Percentiles rank a stretch among this genome's conserved stretches.
Evolutionary conservation across 306 rosid genomes (phyloP).

Genomic region (Quercus mongolica): DNA sequence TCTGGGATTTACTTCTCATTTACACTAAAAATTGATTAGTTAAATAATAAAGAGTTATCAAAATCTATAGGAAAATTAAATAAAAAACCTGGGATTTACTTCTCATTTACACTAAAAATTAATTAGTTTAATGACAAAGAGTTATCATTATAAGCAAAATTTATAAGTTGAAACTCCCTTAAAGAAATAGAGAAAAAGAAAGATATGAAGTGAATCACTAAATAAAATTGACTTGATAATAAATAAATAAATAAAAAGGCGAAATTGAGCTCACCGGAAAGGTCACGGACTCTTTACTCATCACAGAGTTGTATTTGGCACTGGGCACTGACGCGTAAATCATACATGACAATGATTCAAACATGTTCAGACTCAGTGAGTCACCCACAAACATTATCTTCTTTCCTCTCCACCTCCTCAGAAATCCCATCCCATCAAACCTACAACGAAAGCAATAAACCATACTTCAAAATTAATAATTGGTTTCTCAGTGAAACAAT

Average conservation of each 20-base stretch:
- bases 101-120: no score
- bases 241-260: not conserved
- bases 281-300: conserved; percentile 35
- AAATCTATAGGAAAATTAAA: not conserved
- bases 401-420: conserved; percentile 75
- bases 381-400: conserved; percentile 98
- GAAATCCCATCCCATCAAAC: conserved; percentile 63
- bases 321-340: conserved; percentile 84
- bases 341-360: conserved; percentile 90
- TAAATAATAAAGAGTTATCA: not conserved
- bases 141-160: not conserved
- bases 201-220: not conserved
- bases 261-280: conserved; percentile 53
- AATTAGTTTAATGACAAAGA: not conserved
- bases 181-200: not conserved
- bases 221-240: not conserved
- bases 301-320: conserved; percentile 46
- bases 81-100: no score
- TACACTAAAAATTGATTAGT: not conserved
- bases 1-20: rapidly evolving
- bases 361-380: conserved; percentile 96
- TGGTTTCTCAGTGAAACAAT: no score
- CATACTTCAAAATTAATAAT: no score
- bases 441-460: conserved; percentile 25
- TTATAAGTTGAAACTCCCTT: not conserved